Percentiles rank a stretch among this genome's conserved stretches.
These are phyloP conservation scores for Eugenia klotzschiana DNA, from an alignment of 441 rosid species.

Conservation along the genomic window DNA sequence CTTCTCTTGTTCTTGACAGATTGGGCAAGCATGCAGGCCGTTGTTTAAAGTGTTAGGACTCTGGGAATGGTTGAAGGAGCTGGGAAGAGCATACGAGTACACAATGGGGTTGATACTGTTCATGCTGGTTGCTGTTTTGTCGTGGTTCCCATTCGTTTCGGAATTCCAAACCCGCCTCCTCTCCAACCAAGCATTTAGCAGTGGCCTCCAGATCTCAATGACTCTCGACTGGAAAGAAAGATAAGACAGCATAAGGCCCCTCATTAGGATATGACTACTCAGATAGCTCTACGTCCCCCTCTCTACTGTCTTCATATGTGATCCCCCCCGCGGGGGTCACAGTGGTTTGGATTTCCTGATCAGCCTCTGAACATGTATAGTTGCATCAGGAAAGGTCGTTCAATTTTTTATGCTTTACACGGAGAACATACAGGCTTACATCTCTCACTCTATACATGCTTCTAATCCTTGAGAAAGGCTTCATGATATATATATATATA, in stretches of 20 bases:
- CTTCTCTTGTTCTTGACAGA: conserved; percentile 19
- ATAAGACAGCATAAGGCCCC: neutral
- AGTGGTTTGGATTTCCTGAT: neutral
- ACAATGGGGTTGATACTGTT: conserved; percentile 63
- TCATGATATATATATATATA: too few species aligned
- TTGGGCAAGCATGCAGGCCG: conserved; percentile 65
- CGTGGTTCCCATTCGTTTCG: conserved; percentile 82
- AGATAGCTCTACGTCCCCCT: neutral
- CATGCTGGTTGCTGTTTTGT: conserved; percentile 56
- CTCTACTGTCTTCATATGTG: neutral
- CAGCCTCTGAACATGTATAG: neutral
- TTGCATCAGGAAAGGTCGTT: neutral
- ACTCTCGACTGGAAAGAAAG: conserved; percentile 60
- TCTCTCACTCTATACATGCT: too few species aligned
- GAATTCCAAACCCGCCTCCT: conserved; percentile 85
- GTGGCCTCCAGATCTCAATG: conserved; percentile 90
- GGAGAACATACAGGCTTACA: too few species aligned
- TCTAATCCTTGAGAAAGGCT: too few species aligned
- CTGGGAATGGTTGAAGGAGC: conserved; percentile 86
- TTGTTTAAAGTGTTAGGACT: conserved; percentile 34
- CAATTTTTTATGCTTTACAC: neutral
- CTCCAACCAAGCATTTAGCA: conserved; percentile 87
- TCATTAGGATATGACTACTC: neutral
- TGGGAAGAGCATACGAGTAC: conserved; percentile 80
- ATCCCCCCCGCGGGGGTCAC: neutral